Evolutionary conservation across 1,284 basidiomycete species (phyloP).

Genomic region (Irpex rosettiformis): DNA sequence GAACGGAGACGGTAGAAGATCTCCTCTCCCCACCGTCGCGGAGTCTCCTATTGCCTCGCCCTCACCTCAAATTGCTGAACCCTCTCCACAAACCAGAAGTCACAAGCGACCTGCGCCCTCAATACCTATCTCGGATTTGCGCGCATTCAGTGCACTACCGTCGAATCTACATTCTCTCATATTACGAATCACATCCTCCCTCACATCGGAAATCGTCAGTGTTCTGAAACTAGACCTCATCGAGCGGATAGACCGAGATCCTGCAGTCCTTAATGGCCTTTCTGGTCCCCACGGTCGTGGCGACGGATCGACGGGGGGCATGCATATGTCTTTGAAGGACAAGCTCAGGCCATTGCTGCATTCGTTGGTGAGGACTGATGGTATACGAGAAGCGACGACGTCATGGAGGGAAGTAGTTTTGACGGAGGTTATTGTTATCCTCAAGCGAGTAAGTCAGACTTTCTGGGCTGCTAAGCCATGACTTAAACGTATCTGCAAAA

Average conservation of each 20-base stretch:
- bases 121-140: slow-evolving; percentile 57
- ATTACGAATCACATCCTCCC: slow-evolving; percentile 68
- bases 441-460: slow-evolving; percentile 49
- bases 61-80: background rate
- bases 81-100: background rate
- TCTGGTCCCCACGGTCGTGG: background rate
- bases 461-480: background rate
- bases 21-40: slow-evolving; percentile 23
- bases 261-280: background rate
- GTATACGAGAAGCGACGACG: slow-evolving; percentile 63
- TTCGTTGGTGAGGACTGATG: slow-evolving; percentile 74
- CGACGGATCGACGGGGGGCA: slow-evolving; percentile 18
- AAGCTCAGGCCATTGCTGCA: slow-evolving; percentile 69
- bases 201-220: slow-evolving; percentile 76
- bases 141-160: slow-evolving; percentile 71
- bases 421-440: slow-evolving; percentile 57
- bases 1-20: slow-evolving; percentile 12
- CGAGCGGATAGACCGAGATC: slow-evolving; percentile 38
- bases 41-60: slow-evolving; percentile 31
- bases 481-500: background rate
- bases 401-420: slow-evolving; percentile 81
- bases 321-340: slow-evolving; percentile 47
- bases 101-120: slow-evolving; percentile 25
- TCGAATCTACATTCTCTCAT: slow-evolving; percentile 62
- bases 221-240: slow-evolving; percentile 69